Conservation (phyloP, 345 rosid species). For the Dipteronia dyeriana region DNA sequence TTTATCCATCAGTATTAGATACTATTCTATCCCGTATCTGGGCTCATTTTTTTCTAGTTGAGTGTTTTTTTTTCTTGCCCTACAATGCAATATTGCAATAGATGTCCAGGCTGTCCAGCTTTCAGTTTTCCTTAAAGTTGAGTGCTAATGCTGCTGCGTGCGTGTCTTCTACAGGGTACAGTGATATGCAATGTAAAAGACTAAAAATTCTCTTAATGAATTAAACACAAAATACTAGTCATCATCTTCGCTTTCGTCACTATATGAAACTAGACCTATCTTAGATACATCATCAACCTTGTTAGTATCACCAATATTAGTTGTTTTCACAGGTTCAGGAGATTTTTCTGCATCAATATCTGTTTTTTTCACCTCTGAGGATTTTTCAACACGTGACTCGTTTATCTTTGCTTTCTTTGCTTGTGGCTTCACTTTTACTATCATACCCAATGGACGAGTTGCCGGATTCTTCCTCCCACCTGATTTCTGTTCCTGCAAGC, state of each 20-base stretch:
- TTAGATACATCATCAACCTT: conserved; percentile 30
- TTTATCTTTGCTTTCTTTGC: conserved; percentile 71
- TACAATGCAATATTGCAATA: too few species aligned
- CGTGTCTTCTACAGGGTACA: too few species aligned
- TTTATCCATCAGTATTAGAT: too few species aligned
- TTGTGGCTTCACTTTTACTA: conserved; percentile 76
- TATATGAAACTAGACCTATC: conserved; percentile 71
- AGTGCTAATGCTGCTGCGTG: too few species aligned
- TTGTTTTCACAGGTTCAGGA: conserved; percentile 29
- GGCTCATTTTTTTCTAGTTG: too few species aligned
- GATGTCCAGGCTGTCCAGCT: too few species aligned
- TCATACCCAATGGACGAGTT: conserved; percentile 54
- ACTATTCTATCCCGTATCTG: too few species aligned
- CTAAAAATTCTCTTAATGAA: background rate
- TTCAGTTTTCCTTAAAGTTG: too few species aligned
- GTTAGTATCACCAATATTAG: conserved; percentile 26
- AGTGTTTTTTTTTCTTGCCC: too few species aligned
- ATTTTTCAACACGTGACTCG: conserved; percentile 32
- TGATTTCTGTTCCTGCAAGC: conserved; percentile 51
- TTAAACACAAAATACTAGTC: conserved; percentile 30
- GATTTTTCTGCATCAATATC: conserved; percentile 32
- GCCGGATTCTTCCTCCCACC: conserved; percentile 59
- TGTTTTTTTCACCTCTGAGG: conserved; percentile 23
- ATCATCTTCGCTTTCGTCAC: conserved; percentile 90
- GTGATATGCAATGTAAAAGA: too few species aligned